phyloP scores from a whole-genome alignment of 1,284 basidiomycete genomes.

The Ceratobasidium sp. region DNA sequence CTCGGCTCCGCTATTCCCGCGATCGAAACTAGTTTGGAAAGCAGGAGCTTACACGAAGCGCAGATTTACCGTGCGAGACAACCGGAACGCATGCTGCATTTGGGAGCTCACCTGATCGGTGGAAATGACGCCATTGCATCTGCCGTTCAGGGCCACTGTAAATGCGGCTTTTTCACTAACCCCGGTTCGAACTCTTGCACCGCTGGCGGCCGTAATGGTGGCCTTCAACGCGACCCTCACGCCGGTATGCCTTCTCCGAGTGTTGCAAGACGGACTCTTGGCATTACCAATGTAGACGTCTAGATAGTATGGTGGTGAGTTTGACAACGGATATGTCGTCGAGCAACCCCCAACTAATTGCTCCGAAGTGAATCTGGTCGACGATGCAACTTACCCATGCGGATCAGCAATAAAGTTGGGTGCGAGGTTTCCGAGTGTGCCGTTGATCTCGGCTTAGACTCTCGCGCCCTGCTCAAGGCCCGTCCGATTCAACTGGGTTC shows the following conservation, averaged over 20 bases:
- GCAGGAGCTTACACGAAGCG: conserved; percentile 54
- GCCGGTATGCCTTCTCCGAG: conserved; percentile 57
- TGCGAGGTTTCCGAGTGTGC: neutral
- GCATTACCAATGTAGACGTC: conserved; percentile 31
- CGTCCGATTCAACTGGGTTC: conserved; percentile 42
- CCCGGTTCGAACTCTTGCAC: conserved; percentile 63
- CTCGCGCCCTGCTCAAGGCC: conserved; percentile 44
- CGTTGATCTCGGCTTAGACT: conserved; percentile 9
- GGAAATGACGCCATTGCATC: neutral
- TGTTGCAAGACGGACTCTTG: conserved; percentile 54
- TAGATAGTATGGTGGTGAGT: conserved; percentile 62
- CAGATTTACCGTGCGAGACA: conserved; percentile 58
- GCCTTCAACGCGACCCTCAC: conserved; percentile 63
- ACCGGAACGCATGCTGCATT: conserved; percentile 60
- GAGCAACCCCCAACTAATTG: neutral
- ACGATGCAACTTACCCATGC: conserved; percentile 48
- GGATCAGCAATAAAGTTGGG: conserved; percentile 28
- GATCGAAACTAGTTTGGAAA: conserved; percentile 52
- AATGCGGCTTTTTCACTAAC: conserved; percentile 59
- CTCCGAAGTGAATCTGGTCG: conserved; percentile 35
- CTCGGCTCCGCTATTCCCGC: conserved; percentile 51
- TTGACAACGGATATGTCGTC: conserved; percentile 48
- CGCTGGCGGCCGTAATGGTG: conserved; percentile 62
- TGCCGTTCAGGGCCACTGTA: conserved; percentile 54
- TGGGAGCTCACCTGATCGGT: conserved; percentile 50